Base-by-base conservation (phyloP, 495 filamentous ascomycete genomes). In the Trichoderma parareesei region DNA sequence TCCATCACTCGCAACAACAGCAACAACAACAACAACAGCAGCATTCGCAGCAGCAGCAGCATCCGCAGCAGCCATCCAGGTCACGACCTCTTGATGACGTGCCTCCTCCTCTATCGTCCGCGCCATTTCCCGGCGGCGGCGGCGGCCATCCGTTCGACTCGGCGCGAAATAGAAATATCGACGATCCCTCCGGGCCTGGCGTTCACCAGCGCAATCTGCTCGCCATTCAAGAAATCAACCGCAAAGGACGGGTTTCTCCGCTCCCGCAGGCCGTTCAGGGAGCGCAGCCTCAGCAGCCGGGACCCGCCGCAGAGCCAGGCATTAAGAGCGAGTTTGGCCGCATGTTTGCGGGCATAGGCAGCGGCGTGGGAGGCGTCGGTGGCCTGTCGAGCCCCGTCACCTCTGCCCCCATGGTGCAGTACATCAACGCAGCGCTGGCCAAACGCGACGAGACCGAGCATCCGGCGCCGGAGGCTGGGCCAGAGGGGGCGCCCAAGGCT, bases 241-340 rank as follows among this genome's bases (percentile, higher is more conserved):
- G 87, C 40, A 83, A 82, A 64, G 87, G 86, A 0, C 81, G 87
- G 14, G 70, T 83, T 18, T 96, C 92, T 33, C 92, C 92, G 0
- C 78, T 96, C 16, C 92, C 92, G 6, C 92, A 97, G 75, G 92
- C 92, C 10, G 92, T 97, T 3, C 92, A 97, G 70, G 92, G 92
- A 18, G 92, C 91, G 6, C 91, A 95, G 76, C 88, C 87, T 40
- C 88, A 90, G 67, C 81, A 86, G 42, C 80, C 87, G 42, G 88
- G 88, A 14, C 88, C 90, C 2, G 85, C 85, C 33, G 88, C 86
- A 6, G 91, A 95, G 69, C 87, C 92, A 0, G 85, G 86, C 10
- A 92, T 97, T 70, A 96, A 96, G 80, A 92, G 87, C 72, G 92
- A 96, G 69, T 89, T 96, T 71, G 91, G 91, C 9, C 85, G 90